phyloP scores from a whole-genome alignment of 805 yeast genomes.

The Yamadazyma kitorensis region DNA sequence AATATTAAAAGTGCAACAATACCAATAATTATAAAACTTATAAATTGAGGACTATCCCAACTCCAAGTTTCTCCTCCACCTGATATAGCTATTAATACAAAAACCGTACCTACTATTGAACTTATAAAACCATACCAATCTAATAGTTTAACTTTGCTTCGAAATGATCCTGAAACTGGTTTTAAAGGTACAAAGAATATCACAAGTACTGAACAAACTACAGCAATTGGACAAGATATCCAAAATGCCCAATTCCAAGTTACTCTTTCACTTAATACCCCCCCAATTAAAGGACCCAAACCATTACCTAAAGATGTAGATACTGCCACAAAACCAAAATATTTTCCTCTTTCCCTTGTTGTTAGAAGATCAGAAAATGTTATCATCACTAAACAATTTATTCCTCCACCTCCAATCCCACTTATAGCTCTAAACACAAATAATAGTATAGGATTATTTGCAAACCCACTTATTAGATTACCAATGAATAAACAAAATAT shows the following conservation, averaged over 20 bases:
- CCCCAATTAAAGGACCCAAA: constrained; percentile 47
- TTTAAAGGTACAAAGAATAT: constrained; percentile 13
- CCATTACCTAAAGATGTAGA: constrained; percentile 49
- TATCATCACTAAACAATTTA: constrained; percentile 49
- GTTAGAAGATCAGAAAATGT: constrained; percentile 57
- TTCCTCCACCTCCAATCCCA: constrained; percentile 64
- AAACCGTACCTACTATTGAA: constrained; percentile 45
- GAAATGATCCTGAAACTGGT: constrained; percentile 23
- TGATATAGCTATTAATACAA: constrained; percentile 53
- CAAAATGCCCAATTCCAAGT: constrained; percentile 13
- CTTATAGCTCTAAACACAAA: constrained; percentile 51
- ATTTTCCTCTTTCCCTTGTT: constrained; percentile 50
- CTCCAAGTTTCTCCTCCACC: constrained; percentile 60
- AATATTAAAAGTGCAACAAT: constrained; percentile 36
- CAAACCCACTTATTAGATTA: constrained; percentile 42
- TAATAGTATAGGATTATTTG: constrained; percentile 41
- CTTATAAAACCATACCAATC: constrained; percentile 54
- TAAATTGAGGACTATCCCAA: constrained; percentile 48
- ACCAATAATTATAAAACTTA: constrained; percentile 32
- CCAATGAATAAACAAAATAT: constrained; percentile 45
- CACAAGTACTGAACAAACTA: constrained; percentile 6
- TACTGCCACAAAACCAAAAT: constrained; percentile 51
- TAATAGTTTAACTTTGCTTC: constrained; percentile 41
- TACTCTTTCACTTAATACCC: constrained; percentile 7
- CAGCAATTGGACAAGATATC: constrained; percentile 10